Conservation (phyloP, 2,329 filamentous ascomycete species). For the Verruconis gallopava region DNA sequence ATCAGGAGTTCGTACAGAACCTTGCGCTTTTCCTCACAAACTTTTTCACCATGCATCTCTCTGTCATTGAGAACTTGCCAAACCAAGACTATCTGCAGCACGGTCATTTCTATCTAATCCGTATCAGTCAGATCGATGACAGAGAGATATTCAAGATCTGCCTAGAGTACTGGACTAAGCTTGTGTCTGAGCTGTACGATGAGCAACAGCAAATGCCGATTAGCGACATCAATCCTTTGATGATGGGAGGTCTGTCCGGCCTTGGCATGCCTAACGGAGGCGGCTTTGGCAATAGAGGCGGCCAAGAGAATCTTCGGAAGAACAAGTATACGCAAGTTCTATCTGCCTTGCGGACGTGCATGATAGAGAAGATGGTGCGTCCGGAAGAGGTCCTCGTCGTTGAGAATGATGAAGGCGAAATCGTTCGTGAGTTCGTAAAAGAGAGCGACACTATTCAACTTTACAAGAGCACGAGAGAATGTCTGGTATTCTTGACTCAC, state of each 20-base stretch:
- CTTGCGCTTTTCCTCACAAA: constrained; percentile 91
- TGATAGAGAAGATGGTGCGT: constrained; percentile 99
- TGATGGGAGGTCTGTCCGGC: constrained; percentile 59
- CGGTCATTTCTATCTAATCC: constrained; percentile 94
- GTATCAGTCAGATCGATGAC: constrained; percentile 97
- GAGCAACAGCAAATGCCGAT: constrained; percentile 97
- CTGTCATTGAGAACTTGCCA: constrained; percentile 80
- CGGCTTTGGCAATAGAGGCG: constrained; percentile 78
- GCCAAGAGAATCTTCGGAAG: constrained; percentile 87
- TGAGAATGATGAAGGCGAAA: constrained; percentile 99
- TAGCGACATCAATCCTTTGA: constrained; percentile 79
- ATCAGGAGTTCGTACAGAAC: constrained; percentile 97
- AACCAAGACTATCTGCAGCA: constrained; percentile 92
- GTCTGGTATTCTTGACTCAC: constrained; percentile 92
- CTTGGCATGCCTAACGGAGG: constrained; percentile 60
- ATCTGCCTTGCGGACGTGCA: constrained; percentile 86
- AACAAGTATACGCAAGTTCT: constrained; percentile 95
- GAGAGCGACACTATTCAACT: constrained; percentile 98
- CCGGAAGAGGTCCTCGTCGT: constrained; percentile 97
- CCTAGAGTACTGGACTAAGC: constrained; percentile 96
- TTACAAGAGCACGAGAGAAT: constrained; percentile 97
- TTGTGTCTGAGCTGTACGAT: constrained; percentile 95
- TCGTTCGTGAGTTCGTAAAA: constrained; percentile 97
- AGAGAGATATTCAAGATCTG: constrained; percentile 99
- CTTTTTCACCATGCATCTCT: constrained; percentile 89